Percentiles rank a stretch among this genome's conserved stretches.
Evolutionary conservation across 2,329 filamentous ascomycete genomes (phyloP).

Genomic region (Zasmidium angulare): DNA sequence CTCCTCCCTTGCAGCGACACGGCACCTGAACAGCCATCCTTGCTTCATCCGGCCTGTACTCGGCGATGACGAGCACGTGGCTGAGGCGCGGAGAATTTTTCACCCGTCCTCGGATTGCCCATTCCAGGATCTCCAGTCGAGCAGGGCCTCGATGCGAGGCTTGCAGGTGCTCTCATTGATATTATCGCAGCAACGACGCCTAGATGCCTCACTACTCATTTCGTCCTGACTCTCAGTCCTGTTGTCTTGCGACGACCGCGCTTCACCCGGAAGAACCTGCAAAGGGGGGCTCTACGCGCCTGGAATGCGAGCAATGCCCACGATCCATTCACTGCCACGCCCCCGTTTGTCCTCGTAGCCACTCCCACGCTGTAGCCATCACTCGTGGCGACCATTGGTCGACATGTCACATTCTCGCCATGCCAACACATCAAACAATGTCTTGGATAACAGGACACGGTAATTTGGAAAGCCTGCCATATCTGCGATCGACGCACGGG

Average conservation of each 20-base stretch:
- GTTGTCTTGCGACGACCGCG: background rate
- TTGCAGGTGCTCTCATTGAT: background rate
- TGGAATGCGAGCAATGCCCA: background rate
- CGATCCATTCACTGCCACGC: background rate
- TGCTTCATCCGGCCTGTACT: constrained; percentile 3
- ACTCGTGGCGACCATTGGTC: background rate
- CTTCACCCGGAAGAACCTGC: background rate
- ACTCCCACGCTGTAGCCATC: background rate
- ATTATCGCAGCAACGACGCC: background rate
- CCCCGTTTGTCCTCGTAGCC: constrained; percentile 1
- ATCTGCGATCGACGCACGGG: background rate
- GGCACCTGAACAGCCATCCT: constrained; percentile 2
- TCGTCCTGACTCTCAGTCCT: background rate
- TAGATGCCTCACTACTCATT: background rate
- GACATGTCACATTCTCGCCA: background rate
- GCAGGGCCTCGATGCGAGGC: constrained; percentile 5
- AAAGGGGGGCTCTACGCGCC: background rate
- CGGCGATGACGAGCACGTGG: constrained; percentile 12
- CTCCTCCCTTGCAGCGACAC: background rate
- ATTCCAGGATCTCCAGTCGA: background rate
- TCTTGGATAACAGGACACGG: background rate
- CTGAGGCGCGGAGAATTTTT: constrained; percentile 1
- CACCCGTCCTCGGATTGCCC: background rate
- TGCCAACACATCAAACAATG: constrained; percentile 7
- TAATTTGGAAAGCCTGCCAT: background rate